These are phyloP conservation scores for Plasmodium reichenowi DNA, from an alignment of 169 alveolate genomes.

Conservation along the genomic window DNA sequence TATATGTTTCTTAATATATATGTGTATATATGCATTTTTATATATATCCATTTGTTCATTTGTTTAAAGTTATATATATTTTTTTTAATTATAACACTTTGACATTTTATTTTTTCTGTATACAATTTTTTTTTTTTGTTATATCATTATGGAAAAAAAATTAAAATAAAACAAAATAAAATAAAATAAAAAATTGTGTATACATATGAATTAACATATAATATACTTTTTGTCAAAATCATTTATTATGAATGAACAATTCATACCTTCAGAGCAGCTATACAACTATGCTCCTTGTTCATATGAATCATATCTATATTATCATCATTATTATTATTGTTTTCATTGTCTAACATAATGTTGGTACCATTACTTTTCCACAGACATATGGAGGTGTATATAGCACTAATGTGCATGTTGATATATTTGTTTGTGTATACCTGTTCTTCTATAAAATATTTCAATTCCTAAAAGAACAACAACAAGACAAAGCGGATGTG, in stretches of 20 bases:
- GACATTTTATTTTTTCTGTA: neutral
- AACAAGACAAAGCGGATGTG: no score
- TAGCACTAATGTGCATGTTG: slow-evolving; percentile 22
- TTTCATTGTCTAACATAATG: slow-evolving; percentile 6
- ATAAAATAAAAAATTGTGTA: no score
- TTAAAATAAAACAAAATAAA: no score
- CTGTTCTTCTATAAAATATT: slow-evolving; percentile 51
- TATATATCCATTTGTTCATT: neutral
- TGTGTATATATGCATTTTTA: neutral
- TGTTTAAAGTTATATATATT: no score
- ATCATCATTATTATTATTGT: neutral
- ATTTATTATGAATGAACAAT: no score
- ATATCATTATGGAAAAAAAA: neutral
- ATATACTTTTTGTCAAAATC: no score
- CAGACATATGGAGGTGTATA: slow-evolving; percentile 25
- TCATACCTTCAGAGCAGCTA: slow-evolving; percentile 9
- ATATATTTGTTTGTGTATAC: slow-evolving; percentile 53
- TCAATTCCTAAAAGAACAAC: slow-evolving; percentile 26
- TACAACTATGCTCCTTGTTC: neutral
- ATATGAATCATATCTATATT: neutral
- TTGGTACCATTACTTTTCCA: slow-evolving; percentile 70
- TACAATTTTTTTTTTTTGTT: neutral
- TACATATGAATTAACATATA: no score
- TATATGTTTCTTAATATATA: neutral
- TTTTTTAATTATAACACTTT: no score